Evolutionary conservation across 192 early-diverging fungal species (phyloP).

Genomic region (Neocallimastix lanati): DNA sequence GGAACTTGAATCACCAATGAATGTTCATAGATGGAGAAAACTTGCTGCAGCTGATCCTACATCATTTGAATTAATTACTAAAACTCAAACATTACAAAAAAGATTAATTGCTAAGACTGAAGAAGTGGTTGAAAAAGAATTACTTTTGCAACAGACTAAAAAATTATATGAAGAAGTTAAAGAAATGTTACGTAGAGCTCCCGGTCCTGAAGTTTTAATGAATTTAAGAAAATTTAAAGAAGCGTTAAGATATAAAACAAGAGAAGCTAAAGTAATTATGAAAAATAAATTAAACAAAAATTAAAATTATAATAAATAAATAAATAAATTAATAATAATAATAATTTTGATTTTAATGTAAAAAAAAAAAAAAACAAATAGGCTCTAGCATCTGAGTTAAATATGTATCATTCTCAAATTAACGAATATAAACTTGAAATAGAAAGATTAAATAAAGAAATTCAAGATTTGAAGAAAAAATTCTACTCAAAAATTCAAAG

Average conservation of each 20-base stretch:
- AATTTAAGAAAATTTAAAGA: constrained; percentile 25
- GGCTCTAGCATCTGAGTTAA: constrained; percentile 40
- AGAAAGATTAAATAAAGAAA: constrained; percentile 25
- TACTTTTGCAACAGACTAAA: constrained; percentile 33
- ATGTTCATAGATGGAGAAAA: constrained; percentile 42
- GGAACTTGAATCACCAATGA: constrained; percentile 44
- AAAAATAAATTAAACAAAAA: too few relatives aligned
- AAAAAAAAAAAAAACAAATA: too few relatives aligned
- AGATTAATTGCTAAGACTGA: constrained; percentile 40
- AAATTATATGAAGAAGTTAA: constrained; percentile 38
- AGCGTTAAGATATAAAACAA: constrained; percentile 24
- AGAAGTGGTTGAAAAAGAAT: constrained; percentile 41
- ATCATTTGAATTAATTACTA: constrained; percentile 37
- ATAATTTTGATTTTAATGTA: constrained; percentile 5
- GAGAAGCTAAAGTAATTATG: constrained; percentile 23
- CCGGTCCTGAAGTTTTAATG: constrained; percentile 33
- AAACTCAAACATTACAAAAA: constrained; percentile 39
- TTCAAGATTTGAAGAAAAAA: constrained; percentile 37
- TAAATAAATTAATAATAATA: neutral
- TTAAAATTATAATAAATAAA: constrained; percentile 1
- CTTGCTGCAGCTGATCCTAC: constrained; percentile 35
- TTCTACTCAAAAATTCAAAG: constrained; percentile 16
- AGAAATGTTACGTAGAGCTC: constrained; percentile 28
- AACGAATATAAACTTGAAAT: constrained; percentile 45
- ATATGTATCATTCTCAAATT: constrained; percentile 45